Evolutionary conservation across 176 grass and related monocot species (phyloP).

Genomic region (Rhynchospora tenuis): DNA sequence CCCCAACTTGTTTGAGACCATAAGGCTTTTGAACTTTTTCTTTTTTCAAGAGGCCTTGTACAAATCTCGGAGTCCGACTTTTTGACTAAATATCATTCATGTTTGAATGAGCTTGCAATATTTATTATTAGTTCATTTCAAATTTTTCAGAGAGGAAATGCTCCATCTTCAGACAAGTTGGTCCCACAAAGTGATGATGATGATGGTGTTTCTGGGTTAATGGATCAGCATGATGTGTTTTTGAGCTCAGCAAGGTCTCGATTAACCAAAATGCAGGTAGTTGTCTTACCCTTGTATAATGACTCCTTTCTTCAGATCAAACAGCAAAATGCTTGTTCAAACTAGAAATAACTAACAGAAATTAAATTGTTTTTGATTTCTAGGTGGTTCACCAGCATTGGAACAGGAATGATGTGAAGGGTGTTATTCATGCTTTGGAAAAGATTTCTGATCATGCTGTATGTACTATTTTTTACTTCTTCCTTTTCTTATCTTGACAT

Average conservation of each 20-base stretch:
- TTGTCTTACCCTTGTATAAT: not conserved
- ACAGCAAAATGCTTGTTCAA: not conserved
- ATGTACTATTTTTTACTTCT: conserved; percentile 26
- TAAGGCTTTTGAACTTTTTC: not conserved
- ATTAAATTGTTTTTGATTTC: conserved; percentile 18
- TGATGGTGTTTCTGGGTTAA: conserved; percentile 60
- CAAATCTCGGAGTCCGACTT: conserved; percentile 1
- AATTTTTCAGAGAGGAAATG: conserved; percentile 52
- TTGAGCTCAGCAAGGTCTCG: conserved; percentile 62
- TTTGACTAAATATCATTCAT: not conserved
- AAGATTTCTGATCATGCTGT: conserved; percentile 97
- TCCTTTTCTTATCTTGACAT: not conserved
- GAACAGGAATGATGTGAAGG: conserved; percentile 76
- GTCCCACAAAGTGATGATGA: conserved; percentile 53
- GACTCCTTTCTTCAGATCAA: not conserved
- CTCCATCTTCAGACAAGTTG: conserved; percentile 51
- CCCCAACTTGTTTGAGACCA: too few relatives aligned
- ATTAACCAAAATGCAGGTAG: conserved; percentile 84
- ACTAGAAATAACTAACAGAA: not conserved
- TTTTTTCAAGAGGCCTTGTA: not conserved
- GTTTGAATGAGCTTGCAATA: conserved; percentile 6
- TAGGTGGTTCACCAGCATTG: conserved; percentile 93
- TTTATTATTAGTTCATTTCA: conserved; percentile 19
- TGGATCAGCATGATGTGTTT: conserved; percentile 78
- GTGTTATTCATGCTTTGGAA: conserved; percentile 67